Conservation (phyloP, 495 filamentous ascomycete genomes). For the Podospora sp. region DNA sequence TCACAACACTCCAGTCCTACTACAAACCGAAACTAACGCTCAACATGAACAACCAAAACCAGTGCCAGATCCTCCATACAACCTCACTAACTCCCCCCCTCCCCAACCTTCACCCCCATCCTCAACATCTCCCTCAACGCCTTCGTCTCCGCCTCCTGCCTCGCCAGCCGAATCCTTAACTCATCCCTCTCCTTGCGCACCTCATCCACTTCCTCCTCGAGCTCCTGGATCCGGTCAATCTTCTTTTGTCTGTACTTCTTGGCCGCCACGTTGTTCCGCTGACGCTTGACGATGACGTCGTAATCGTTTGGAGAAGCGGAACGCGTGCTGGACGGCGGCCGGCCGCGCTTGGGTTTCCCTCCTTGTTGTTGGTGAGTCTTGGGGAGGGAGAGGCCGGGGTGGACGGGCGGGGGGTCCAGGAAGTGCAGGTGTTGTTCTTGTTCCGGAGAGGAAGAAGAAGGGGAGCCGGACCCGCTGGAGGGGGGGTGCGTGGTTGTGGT, state of each 20-base stretch:
- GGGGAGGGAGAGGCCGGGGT: neutral
- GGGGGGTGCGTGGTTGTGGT: constrained; percentile 1
- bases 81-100: neutral
- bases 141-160: constrained; percentile 62
- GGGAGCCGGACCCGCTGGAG: neutral
- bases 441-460: neutral
- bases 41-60: neutral
- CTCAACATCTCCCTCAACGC: constrained; percentile 49
- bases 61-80: constrained; percentile 30
- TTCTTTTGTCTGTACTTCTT: constrained; percentile 73
- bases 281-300: constrained; percentile 52
- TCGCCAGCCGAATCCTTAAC: constrained; percentile 62
- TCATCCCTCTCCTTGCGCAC: constrained; percentile 66
- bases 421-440: neutral
- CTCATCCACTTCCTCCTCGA: constrained; percentile 63
- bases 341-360: constrained; percentile 25
- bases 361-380: neutral
- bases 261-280: constrained; percentile 69
- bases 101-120: constrained; percentile 31
- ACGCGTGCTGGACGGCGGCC: constrained; percentile 2
- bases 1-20: neutral
- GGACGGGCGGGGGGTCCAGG: neutral
- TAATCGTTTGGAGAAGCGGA: constrained; percentile 12
- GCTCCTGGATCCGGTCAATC: constrained; percentile 63
- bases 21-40: neutral